A percentile compares a stretch with the other conserved stretches of the same genome.
Evolutionary conservation across 75 land plant species (phyloP).

Genomic region (Cunninghamia lanceolata): DNA sequence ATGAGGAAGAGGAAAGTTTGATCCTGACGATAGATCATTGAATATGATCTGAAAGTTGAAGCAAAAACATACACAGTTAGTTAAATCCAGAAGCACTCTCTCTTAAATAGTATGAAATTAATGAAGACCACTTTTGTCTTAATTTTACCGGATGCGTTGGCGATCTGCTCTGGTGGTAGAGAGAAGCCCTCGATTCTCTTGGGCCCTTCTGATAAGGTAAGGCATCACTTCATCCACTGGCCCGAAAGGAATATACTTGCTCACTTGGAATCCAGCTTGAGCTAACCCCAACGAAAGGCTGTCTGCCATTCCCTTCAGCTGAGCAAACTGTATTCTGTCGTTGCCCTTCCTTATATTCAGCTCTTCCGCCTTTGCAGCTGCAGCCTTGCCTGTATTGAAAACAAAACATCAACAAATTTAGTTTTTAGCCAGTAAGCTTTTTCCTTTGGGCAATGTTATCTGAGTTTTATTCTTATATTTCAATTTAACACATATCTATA

Average conservation of each 20-base stretch:
- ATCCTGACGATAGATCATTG: no score
- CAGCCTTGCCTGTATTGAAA: constrained; percentile 68
- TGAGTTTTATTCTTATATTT: no score
- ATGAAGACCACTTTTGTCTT: no score
- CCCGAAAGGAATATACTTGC: constrained; percentile 87
- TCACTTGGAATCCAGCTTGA: constrained; percentile 87
- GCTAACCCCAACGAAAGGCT: constrained; percentile 63
- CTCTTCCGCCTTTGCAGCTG: constrained; percentile 51
- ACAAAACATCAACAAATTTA: no score
- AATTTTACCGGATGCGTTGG: not conserved
- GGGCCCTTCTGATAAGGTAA: constrained; percentile 86
- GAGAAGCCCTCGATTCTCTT: constrained; percentile 81
- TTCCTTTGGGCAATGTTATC: no score
- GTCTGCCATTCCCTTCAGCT: constrained; percentile 95
- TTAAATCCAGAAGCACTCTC: no score
- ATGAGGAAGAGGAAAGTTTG: no score
- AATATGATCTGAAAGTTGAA: no score
- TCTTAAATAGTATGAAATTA: no score
- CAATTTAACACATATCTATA: no score
- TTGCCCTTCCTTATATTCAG: constrained; percentile 54
- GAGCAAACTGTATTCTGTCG: constrained; percentile 78
- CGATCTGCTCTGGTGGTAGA: constrained; percentile 40
- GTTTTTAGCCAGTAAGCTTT: no score
- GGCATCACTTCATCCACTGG: constrained; percentile 69
- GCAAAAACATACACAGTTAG: no score